Evolutionary conservation across 306 rosid genomes (phyloP).

Genomic region (Mimosa bimucronata): DNA sequence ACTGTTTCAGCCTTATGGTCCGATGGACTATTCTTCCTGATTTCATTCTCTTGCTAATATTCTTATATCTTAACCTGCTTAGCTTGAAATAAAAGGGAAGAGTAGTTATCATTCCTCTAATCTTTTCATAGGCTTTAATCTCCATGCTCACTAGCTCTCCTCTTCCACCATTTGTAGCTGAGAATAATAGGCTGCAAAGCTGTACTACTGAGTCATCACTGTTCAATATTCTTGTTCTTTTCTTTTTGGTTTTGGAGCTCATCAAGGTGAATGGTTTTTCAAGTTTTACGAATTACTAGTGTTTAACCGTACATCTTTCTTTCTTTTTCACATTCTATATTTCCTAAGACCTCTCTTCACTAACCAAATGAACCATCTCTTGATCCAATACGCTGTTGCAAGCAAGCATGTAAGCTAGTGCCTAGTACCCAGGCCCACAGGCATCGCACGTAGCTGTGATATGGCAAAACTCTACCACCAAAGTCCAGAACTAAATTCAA

Average conservation of each 20-base stretch:
- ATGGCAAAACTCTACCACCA: constrained; percentile 8
- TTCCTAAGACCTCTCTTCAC: too few relatives aligned
- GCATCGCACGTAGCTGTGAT: neutral
- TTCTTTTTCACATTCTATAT: too few relatives aligned
- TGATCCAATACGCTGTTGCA: too few relatives aligned
- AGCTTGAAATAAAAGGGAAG: neutral
- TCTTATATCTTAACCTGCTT: neutral
- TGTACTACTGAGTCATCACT: neutral
- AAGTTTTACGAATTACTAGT: too few relatives aligned
- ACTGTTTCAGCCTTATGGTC: constrained; percentile 67
- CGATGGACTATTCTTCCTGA: constrained; percentile 51
- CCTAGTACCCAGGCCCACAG: too few relatives aligned
- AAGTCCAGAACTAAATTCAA: too few relatives aligned
- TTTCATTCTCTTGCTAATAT: neutral
- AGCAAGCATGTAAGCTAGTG: too few relatives aligned
- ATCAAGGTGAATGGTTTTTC: too few relatives aligned
- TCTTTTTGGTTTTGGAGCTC: too few relatives aligned
- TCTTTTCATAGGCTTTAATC: neutral
- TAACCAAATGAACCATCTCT: too few relatives aligned
- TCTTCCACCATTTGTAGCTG: neutral
- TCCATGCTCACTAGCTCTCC: neutral
- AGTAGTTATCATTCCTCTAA: neutral
- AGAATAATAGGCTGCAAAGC: neutral
- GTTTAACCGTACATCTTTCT: too few relatives aligned
- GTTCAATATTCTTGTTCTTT: too few relatives aligned